Percentiles rank a stretch among this genome's conserved stretches.
phyloP scores from a whole-genome alignment of 306 rosid genomes.

The Rosa lucieae region DNA sequence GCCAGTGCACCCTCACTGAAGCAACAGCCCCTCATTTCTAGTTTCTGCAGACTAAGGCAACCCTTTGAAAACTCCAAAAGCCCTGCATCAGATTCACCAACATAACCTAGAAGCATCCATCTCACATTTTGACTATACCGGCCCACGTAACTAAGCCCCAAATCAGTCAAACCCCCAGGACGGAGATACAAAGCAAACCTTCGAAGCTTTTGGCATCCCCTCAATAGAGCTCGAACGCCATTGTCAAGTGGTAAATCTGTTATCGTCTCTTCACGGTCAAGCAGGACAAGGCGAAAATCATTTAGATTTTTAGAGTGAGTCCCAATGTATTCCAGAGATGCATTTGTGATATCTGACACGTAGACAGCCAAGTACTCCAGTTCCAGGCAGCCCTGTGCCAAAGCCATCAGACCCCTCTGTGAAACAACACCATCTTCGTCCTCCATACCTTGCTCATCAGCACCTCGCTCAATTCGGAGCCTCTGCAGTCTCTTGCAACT shows the following conservation, averaged over 20 bases:
- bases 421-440: constrained; percentile 91
- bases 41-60: constrained; percentile 88
- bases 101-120: constrained; percentile 97
- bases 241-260: constrained; percentile 91
- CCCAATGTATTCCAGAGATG: constrained; percentile 69
- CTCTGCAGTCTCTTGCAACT: constrained; percentile 73
- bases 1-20: constrained; percentile 90
- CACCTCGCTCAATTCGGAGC: constrained; percentile 93
- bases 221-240: constrained; percentile 80
- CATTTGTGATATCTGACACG: constrained; percentile 84
- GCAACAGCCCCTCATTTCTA: constrained; percentile 92
- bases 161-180: constrained; percentile 75
- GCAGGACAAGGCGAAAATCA: constrained; percentile 92
- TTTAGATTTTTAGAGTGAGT: constrained; percentile 66
- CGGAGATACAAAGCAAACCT: constrained; percentile 92
- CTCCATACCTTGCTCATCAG: constrained; percentile 86
- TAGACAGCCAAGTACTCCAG: constrained; percentile 86
- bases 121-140: constrained; percentile 80
- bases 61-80: constrained; percentile 76
- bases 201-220: constrained; percentile 77
- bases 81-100: constrained; percentile 83
- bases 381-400: constrained; percentile 87
- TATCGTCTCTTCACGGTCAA: constrained; percentile 69
- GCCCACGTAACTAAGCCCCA: constrained; percentile 79
- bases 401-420: constrained; percentile 83